Evolutionary conservation across 768 basidiomycete species (phyloP), one percentile per base, ranked within the genome.

Genomic region (Dacryopinax primogenitus): DNA sequence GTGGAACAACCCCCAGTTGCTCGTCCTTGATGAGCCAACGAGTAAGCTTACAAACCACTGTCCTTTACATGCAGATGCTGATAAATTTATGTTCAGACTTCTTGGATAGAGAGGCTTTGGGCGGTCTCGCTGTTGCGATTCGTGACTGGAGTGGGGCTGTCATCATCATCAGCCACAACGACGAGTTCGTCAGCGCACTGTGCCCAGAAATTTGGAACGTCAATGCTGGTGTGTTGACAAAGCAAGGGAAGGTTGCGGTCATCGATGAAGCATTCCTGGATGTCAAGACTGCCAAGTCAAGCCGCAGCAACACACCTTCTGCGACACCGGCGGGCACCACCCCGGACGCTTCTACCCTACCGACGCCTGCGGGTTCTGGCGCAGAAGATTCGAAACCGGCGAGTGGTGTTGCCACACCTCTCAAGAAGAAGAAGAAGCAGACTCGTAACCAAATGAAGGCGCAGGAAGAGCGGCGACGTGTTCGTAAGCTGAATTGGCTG

Each of bases 201-300:
- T 90, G 89, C 72, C 86, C 89, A 51, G 93, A 97, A 77, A 93
- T 94, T 68, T 98, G 95, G 94, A 82, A 94, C 72, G 84, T 98
- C 70, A 91, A 94, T 62, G 84, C 75, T 62, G 94, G 94, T 12
- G 82, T 82, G 32, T 80, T 98, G 77, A 86, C 86, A 34, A 89
- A 89, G 69, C 86, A 92, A 78, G 94, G 94, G 71, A 97, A 96
- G 76, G 78, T 81, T 2, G 85, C 90, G 15, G 79, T 92, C 47
- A 80, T 92, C 45, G 94, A 97, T 70, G 92, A 94, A 70, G 83
- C 83, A 1, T 87, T 94, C 72, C 80, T 83, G 64, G 86, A 89
- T 73, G 75, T 76, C 67, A 86, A 84, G 74, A 90, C 89, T 1
- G 87, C 88, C 37, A 81, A 78, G 18, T 80, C 83, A 36, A 92